Conservation (phyloP, 495 filamentous ascomycete genomes). For the Xylaria scruposa region DNA sequence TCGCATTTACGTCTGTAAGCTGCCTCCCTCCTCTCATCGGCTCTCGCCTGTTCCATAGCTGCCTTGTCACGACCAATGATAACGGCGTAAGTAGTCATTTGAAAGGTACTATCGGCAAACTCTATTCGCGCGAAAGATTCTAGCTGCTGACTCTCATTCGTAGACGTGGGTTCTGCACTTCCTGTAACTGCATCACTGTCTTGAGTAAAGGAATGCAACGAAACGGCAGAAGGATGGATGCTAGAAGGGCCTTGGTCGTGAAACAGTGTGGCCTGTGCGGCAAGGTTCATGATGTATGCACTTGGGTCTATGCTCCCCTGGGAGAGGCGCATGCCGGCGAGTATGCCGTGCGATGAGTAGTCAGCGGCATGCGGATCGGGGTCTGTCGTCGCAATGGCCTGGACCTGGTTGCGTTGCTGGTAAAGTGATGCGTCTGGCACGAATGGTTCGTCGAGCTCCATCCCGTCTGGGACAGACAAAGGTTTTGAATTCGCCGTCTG, state of each 20-base stretch:
- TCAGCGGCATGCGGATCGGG: slow-evolving; percentile 35
- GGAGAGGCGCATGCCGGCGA: slow-evolving; percentile 28
- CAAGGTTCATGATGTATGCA: slow-evolving; percentile 38
- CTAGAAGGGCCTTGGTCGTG: slow-evolving; percentile 34
- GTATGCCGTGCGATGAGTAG: slow-evolving; percentile 34
- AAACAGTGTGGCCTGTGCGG: slow-evolving; percentile 35
- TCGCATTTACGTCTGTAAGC: slow-evolving; percentile 46
- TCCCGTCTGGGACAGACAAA: slow-evolving; percentile 29
- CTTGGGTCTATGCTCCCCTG: slow-evolving; percentile 40
- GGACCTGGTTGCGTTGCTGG: slow-evolving; percentile 31
- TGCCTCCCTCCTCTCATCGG: slow-evolving; percentile 48
- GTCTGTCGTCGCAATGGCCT: slow-evolving; percentile 43
- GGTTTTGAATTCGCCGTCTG: slow-evolving; percentile 26
- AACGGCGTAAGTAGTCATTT: slow-evolving; percentile 60
- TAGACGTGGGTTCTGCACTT: slow-evolving; percentile 32
- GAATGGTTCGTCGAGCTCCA: slow-evolving; percentile 30
- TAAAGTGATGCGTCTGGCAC: slow-evolving; percentile 24
- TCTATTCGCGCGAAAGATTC: slow-evolving; percentile 59
- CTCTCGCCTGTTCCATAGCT: slow-evolving; percentile 51
- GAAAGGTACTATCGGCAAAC: slow-evolving; percentile 58
- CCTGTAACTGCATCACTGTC: slow-evolving; percentile 36
- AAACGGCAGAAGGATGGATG: slow-evolving; percentile 43
- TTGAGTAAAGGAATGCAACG: slow-evolving; percentile 41
- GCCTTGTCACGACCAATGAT: slow-evolving; percentile 57
- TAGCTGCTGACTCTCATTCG: slow-evolving; percentile 44